A percentile compares a stretch with the other conserved stretches of the same genome.
These are phyloP conservation scores for Leccinum olivaceopallidum DNA, from an alignment of 768 basidiomycete species.

Conservation along the genomic window DNA sequence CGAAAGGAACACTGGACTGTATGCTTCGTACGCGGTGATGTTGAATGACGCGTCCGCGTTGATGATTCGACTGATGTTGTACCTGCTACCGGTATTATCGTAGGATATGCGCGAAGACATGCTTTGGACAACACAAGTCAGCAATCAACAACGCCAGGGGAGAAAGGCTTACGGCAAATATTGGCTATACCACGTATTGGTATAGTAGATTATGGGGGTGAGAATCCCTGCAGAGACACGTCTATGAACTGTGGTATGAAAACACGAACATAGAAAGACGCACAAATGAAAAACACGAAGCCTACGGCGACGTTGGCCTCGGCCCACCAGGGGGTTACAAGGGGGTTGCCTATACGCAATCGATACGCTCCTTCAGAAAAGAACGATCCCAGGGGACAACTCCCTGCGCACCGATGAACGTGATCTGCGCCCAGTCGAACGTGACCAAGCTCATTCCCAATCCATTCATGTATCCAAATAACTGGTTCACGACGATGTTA, in stretches of 20 bases:
- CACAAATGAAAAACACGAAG: constrained; percentile 71
- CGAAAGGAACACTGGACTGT: constrained; percentile 65
- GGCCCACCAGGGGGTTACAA: constrained; percentile 84
- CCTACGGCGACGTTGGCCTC: constrained; percentile 66
- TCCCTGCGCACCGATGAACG: constrained; percentile 27
- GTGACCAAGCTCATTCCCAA: constrained; percentile 75
- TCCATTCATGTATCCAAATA: constrained; percentile 61
- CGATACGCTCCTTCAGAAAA: not conserved
- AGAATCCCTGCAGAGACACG: constrained; percentile 46
- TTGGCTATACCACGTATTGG: constrained; percentile 59
- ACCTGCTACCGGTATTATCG: constrained; percentile 58
- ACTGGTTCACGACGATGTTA: constrained; percentile 48
- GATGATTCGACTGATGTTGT: constrained; percentile 60
- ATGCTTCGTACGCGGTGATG: constrained; percentile 50
- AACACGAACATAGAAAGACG: constrained; percentile 26
- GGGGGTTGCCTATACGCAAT: constrained; percentile 40
- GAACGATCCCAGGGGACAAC: not conserved
- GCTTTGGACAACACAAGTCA: constrained; percentile 21
- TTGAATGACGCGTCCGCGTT: constrained; percentile 57
- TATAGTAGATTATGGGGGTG: constrained; percentile 65
- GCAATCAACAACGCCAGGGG: not conserved
- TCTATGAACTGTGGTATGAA: constrained; percentile 56
- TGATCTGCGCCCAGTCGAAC: constrained; percentile 79
- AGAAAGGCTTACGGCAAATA: constrained; percentile 45
- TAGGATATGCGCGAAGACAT: constrained; percentile 68